Conservation (phyloP, 306 rosid species). For the Fragaria nilgerrensis region DNA sequence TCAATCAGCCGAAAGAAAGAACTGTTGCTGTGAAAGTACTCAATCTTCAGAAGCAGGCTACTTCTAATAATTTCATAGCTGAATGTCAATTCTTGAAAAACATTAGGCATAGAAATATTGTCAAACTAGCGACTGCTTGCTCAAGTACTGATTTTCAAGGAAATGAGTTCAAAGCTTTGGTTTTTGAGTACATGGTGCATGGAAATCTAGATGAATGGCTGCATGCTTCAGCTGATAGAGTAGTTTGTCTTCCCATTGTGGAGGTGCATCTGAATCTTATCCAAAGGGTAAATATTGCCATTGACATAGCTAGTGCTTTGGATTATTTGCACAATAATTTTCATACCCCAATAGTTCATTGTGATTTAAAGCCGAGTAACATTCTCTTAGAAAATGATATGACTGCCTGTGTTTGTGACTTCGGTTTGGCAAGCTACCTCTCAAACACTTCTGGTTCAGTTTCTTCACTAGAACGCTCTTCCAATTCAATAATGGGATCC, state of each 20-base stretch:
- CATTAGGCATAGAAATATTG: constrained; percentile 23
- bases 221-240: not conserved
- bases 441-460: not conserved
- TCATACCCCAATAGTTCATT: not conserved
- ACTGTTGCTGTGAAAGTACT: constrained; percentile 31
- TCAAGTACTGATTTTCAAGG: not conserved
- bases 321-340: not conserved
- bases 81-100: constrained; percentile 20
- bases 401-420: not conserved
- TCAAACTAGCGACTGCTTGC: constrained; percentile 14
- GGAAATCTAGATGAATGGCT: not conserved
- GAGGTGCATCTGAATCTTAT: not conserved
- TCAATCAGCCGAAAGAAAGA: not conserved
- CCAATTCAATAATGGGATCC: not conserved
- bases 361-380: not conserved
- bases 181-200: not conserved
- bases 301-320: not conserved
- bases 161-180: not conserved
- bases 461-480: not conserved
- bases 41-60: constrained; percentile 13
- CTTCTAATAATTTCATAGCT: constrained; percentile 8
- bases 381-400: not conserved
- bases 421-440: not conserved
- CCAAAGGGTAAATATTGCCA: not conserved
- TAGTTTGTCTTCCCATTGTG: too few species aligned